Base-by-base conservation (phyloP, 1,284 basidiomycete genomes). In the Tylopilus sp. region DNA sequence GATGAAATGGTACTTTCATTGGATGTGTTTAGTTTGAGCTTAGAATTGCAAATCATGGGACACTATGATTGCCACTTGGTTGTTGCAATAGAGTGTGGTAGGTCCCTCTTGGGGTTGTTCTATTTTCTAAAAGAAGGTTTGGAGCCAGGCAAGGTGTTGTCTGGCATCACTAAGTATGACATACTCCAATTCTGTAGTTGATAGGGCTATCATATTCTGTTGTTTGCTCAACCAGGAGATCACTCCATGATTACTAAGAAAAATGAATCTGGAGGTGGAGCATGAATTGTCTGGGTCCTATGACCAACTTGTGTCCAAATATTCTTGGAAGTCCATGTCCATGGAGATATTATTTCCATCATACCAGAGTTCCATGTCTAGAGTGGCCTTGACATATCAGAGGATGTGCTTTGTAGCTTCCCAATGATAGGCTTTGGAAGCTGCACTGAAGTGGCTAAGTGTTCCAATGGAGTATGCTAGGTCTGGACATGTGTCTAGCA, bases 11-110 rank as follows among this genome's bases (percentile, higher is more conserved):
- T 52, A 52, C n/a, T 52, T 52, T 9, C 29, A 21, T 52, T 52
- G 50, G 29, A 52, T 52, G 29, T 52, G 50, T 52, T 52, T 52
- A 2, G 50, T 52, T 29, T 19, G 27, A 7, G 50, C 50, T 52
- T 8, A 6, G 50, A 52, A 52, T 16, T 52, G 50, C 50, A 14
- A 29, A 31, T 52, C 27, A 31, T 14, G 12, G 27, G 14, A 52
- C 1, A 52, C 13, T 2, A 52, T 52, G 50, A 52, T 52, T 12
- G 79, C 74, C 0, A 77, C 71, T 54, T 80, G 73, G 62, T 83
- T 84, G 67, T 85, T 77, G 37, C 70, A 71, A 23, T 63, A 19
- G 4, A 42, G 10, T 17, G 8, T 4, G 3, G 31, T 59, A 3
- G 70, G 12, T 75, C 33, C 50, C 16, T 39, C 34, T 16, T 61